A percentile compares a stretch with the other conserved stretches of the same genome.
These are phyloP conservation scores for Globisporangium lucens DNA, from an alignment of 352 stramenopile genomes.

Conservation along the genomic window DNA sequence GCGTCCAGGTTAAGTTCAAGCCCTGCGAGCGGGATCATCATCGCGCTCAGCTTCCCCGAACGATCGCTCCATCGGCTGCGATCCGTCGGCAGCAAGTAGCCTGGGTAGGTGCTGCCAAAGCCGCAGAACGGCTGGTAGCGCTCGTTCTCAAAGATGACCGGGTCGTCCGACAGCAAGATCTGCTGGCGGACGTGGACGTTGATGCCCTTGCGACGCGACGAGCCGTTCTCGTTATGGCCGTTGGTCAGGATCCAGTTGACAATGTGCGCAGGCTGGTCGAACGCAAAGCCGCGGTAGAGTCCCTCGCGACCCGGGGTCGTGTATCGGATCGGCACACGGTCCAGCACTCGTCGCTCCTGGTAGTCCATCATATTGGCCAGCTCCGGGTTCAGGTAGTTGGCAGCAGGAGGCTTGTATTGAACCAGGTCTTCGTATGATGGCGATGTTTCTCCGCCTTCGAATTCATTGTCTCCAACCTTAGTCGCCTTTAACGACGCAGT, in stretches of 20 bases:
- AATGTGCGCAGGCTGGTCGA: slow-evolving; percentile 72
- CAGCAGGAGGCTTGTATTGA: slow-evolving; percentile 43
- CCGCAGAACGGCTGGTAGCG: slow-evolving; percentile 84
- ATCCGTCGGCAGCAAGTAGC: slow-evolving; percentile 77
- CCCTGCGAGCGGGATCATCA: slow-evolving; percentile 63
- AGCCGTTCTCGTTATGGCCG: slow-evolving; percentile 28
- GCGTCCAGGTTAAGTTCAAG: slow-evolving; percentile 63
- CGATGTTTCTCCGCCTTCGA: not conserved
- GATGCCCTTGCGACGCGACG: slow-evolving; percentile 47
- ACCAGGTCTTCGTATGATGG: slow-evolving; percentile 30
- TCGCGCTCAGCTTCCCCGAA: slow-evolving; percentile 67
- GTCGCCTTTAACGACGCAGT: slow-evolving; percentile 19
- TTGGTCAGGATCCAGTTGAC: slow-evolving; percentile 72
- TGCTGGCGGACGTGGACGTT: slow-evolving; percentile 59
- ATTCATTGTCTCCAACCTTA: not conserved
- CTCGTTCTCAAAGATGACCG: slow-evolving; percentile 86
- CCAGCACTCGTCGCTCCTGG: slow-evolving; percentile 60
- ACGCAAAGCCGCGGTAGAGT: slow-evolving; percentile 80
- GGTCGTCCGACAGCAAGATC: slow-evolving; percentile 70
- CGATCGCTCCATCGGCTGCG: slow-evolving; percentile 83
- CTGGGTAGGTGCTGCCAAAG: slow-evolving; percentile 79
- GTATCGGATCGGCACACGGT: slow-evolving; percentile 42
- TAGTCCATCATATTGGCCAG: slow-evolving; percentile 79
- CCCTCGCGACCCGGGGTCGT: slow-evolving; percentile 40
- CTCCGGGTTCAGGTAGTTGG: slow-evolving; percentile 62